Conservation (phyloP, 805 yeast species). For the Candida parachauliodes region DNA sequence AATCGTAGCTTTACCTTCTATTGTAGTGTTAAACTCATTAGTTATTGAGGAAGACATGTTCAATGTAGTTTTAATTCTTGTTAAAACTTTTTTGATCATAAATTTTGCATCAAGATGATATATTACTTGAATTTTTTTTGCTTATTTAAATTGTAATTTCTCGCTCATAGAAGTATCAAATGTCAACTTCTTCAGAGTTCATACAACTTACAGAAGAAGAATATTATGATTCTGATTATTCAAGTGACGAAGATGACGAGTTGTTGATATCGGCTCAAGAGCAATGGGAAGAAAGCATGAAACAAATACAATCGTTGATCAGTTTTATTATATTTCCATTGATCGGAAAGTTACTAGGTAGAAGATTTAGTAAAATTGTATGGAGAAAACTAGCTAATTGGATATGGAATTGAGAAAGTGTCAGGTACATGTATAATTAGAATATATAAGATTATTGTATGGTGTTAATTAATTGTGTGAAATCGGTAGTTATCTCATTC, state of each 20-base stretch:
- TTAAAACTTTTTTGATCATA: conserved; percentile 7
- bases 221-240: conserved; percentile 15
- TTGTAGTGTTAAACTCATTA: conserved; percentile 27
- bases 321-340: conserved; percentile 62
- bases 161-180: too few relatives aligned
- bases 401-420: conserved; percentile 11
- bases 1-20: conserved; percentile 83
- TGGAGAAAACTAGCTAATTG: conserved; percentile 37
- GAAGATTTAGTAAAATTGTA: conserved; percentile 47
- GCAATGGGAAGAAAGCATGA: conserved; percentile 71
- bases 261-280: conserved; percentile 48
- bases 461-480: conserved; percentile 22
- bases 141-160: too few relatives aligned
- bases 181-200: conserved; percentile 2
- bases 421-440: not conserved
- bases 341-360: conserved; percentile 64
- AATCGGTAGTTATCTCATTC: conserved; percentile 24
- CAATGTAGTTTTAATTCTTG: not conserved
- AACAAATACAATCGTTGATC: conserved; percentile 55
- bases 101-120: conserved; percentile 5
- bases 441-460: conserved; percentile 5
- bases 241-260: conserved; percentile 10
- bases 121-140: conserved; percentile 1
- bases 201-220: conserved; percentile 12
- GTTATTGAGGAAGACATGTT: not conserved